Conservation (phyloP, 768 basidiomycete species). For the Lenzites betulinus region DNA sequence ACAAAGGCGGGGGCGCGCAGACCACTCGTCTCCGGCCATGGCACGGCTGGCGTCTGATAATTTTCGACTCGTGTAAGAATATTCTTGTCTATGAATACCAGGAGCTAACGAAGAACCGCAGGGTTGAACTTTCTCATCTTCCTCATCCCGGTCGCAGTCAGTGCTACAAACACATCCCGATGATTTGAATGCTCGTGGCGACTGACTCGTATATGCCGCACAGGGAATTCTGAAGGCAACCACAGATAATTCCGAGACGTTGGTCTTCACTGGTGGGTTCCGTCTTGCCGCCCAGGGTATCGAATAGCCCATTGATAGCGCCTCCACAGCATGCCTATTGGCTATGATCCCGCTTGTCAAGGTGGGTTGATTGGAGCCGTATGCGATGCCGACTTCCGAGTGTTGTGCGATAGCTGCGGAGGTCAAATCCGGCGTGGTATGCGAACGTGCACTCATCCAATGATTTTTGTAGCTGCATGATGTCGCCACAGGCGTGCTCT, state of each 20-base stretch:
- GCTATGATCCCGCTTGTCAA: conserved; percentile 80
- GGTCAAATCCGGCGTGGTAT: background rate
- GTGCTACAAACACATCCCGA: background rate
- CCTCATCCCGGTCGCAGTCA: conserved; percentile 67
- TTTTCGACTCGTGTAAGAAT: conserved; percentile 59
- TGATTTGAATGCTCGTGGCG: background rate
- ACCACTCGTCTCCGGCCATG: conserved; percentile 26
- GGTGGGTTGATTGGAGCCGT: conserved; percentile 38
- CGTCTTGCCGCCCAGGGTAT: background rate
- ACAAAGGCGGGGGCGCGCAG: conserved; percentile 6
- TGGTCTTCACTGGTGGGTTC: conserved; percentile 64
- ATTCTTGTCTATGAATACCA: background rate
- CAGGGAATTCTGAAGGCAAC: conserved; percentile 61
- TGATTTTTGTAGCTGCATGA: conserved; percentile 62
- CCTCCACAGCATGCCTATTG: conserved; percentile 56
- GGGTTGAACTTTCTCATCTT: conserved; percentile 73
- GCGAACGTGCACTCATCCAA: background rate
- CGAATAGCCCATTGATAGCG: background rate
- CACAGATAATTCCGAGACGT: conserved; percentile 47
- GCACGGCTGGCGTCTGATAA: conserved; percentile 55
- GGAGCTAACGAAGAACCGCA: conserved; percentile 27
- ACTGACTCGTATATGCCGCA: background rate
- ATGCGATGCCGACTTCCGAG: background rate
- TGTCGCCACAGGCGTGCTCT: conserved; percentile 70
- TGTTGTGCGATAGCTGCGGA: too few species aligned